Evolutionary conservation across 139 green algal genomes (phyloP), one percentile per base, ranked within the genome.

Genomic region (Chlamydomonas incerta): DNA sequence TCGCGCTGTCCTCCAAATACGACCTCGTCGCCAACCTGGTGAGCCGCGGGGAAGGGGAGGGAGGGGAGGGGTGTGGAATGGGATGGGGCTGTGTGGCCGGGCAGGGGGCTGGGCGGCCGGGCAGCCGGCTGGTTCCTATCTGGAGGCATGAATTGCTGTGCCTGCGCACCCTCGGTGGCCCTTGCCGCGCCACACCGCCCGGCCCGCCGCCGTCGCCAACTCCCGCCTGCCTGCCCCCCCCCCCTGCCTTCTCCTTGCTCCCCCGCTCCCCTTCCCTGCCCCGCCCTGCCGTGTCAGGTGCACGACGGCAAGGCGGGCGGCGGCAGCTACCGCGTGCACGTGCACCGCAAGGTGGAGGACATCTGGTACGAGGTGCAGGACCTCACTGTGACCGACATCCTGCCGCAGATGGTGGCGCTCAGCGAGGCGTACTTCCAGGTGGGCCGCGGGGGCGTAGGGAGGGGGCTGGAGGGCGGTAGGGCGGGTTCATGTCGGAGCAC

Each of bases 311-410:
- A 94, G 67, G 90, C 92, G 11, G 62, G n/a, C 55, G 31, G 28
- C 46, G 85, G 91, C 66, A 83, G 77, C 0, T 98, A 96, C 87
- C 88, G 93, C 26, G 89, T 90, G 35, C 98, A 99, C 90, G 83
- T 99, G 15, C 94, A 97, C 70, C 90, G 96, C 21, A 94, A 95
- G 83, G 72, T 70, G 21, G 89, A 92, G 75, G 89, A 92, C 70
- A 90, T 92, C 75, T 94, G 91, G 97, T 99, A 99, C 87, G 97
- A 98, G 87, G 92, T 97, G 28, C 94, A 99, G 87, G 98, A 99
- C 89, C 89, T 99, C 72, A 76, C 90, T 21, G 95, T 99, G 26
- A 87, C 82, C 9, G 98, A 99, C 85, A 96, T 98, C 57, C 88
- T 99, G 88, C 97, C 97, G 14, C 67, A 85, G 86, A 96, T 98